Evolutionary conservation across 345 rosid genomes (phyloP).

Genomic region (Salix dunnii): DNA sequence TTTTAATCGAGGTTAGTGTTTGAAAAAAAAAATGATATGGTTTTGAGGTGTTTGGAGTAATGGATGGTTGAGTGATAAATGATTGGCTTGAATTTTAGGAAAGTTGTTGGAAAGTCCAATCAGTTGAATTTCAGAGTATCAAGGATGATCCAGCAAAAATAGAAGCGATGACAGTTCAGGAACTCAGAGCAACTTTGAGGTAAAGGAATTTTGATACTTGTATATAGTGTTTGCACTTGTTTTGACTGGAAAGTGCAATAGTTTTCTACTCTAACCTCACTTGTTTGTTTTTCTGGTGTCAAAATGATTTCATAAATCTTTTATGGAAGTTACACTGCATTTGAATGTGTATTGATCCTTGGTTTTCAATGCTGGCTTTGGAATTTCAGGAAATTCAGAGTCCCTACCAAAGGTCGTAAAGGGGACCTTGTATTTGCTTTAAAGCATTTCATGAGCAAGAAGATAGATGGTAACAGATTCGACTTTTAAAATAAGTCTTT

Average conservation of each 20-base stretch:
- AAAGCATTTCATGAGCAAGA: slow-evolving; percentile 44
- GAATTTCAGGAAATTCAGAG: slow-evolving; percentile 54
- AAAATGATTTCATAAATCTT: not conserved
- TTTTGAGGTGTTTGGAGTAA: not conserved
- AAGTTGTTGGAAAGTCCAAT: slow-evolving; percentile 2
- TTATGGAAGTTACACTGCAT: not conserved
- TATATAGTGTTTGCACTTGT: not conserved
- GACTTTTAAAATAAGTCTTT: slow-evolving; percentile 1
- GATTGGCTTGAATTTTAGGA: not conserved
- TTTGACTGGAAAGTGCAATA: not conserved
- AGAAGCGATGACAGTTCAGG: slow-evolving; percentile 67
- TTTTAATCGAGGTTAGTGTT: slow-evolving; percentile 26
- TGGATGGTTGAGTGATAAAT: not conserved
- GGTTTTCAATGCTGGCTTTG: not conserved
- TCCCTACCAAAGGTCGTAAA: slow-evolving; percentile 75
- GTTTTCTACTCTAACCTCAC: not conserved
- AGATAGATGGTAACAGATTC: slow-evolving; percentile 42
- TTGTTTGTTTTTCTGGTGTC: not conserved
- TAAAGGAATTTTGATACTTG: slow-evolving; percentile 18
- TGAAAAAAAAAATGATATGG: not conserved
- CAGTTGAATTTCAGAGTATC: slow-evolving; percentile 27
- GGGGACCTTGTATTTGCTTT: slow-evolving; percentile 66
- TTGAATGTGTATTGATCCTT: slow-evolving; percentile 1
- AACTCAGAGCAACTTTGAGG: slow-evolving; percentile 67
- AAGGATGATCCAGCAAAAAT: slow-evolving; percentile 43